Base-by-base conservation (phyloP, 495 filamentous ascomycete genomes). In the Tuber borchii region DNA sequence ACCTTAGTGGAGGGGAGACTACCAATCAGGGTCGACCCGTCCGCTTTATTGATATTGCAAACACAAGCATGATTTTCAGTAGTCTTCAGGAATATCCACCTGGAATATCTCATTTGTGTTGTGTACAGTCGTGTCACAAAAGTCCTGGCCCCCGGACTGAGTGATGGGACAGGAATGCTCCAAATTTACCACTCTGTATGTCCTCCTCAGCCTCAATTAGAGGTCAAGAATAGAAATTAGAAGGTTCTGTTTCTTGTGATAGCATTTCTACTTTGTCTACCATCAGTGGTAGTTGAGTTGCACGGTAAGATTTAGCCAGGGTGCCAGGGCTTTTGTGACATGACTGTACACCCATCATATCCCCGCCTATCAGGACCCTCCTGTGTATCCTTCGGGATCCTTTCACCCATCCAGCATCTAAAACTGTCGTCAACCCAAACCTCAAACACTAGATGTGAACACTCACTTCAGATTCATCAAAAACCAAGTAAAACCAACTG, bases 401-500 rank as follows among this genome's bases (percentile, higher is more conserved):
- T 37, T 34, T 46, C 37, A 37, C 22, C 22, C 44, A 17, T 39
- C 46, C 14, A 37, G 56, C 22, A 46, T 39, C 40, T 70, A 2
- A 3, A 1, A 4, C 22, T 26, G 42, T 10, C 10, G 17, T 44
- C n/a, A 69, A 42, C 4, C 51, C 45, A 34, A 26, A 40, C 14
- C 31, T 69, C 37, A 44, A 51, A 65, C 44, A 20, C 19, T 26
- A 37, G 26, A 8, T 6, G 46, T 14, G 16, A 39, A 37, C n/a
- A 43, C 46, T 68, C 26, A 78, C 80, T 69, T 86, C 77, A 73
- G 84, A 85, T 20, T 81, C 83, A 45, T 79, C 82, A 4, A 87
- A 76, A 43, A 85, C 84, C 84, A 80, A 88, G 89, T 34, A 87
- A 87, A 39, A 84, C 84, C 0, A 89, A 83, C 73, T 90, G 89